Evolutionary conservation across 495 filamentous ascomycete species (phyloP), one percentile per base, ranked within the genome.

Genomic region (Talaromyces proteolyticus): DNA sequence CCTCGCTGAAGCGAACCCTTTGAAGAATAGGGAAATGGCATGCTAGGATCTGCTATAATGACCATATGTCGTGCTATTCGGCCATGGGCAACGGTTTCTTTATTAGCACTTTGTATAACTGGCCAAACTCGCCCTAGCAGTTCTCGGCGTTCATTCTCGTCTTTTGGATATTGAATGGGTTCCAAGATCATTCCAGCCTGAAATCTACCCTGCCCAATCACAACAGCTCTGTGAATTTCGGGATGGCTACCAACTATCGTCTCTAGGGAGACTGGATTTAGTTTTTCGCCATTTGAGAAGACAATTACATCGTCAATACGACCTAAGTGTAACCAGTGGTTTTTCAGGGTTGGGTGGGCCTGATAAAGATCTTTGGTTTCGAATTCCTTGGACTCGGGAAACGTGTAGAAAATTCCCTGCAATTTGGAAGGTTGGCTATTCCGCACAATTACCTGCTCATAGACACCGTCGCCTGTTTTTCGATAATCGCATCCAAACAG

Each of bases 281-380:
- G 57, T 58, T 82, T 86, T 62, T 82, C 78, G 18, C 77, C 81
- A 54, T 75, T 82, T 1, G 72, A 76, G 49, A 84, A 73, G 10
- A 83, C 78, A 24, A 84, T 74, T 48, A 84, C 63, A 59, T 81
- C 80, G 53, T 86, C 82, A 12, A 60, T 62, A 6, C 81, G 66
- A 5, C 79, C 75, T 23, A 61, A 54, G 44, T 77, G 80, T 19
- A 63, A 62, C 75, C 73, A 83, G 43, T 72, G 55, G 34, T 73
- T 54, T 0, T 64, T 55, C 38, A 72, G 56, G 0, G 64, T 68
- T 2, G 75, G 75, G 46, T 82, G 78, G 6, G 55, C 66, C 42
- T 56, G 56, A 59, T 69, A 86, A 38, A 84, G 56, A 58, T 86
- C 81, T 47, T 76, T 76, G 17, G 75, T 82, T 21, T 62, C 58